Evolutionary conservation across 2,329 filamentous ascomycete species (phyloP).

Genomic region (Venturia aucupariae): DNA sequence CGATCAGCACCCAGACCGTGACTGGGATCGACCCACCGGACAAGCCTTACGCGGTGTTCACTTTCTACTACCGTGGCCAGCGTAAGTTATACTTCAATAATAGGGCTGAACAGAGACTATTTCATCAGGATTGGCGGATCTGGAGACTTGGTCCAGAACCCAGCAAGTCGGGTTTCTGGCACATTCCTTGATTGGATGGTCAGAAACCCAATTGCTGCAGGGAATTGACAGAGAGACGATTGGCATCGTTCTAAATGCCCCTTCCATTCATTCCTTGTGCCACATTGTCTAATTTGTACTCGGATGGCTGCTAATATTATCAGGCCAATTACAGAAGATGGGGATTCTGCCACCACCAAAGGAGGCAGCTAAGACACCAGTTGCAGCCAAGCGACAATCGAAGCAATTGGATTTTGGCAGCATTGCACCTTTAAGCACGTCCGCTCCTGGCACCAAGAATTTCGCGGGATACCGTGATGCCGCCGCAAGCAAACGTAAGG

Average conservation of each 20-base stretch:
- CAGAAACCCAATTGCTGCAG: neutral
- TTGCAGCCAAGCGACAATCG: constrained; percentile 66
- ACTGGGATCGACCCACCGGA: constrained; percentile 94
- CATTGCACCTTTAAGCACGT: constrained; percentile 60
- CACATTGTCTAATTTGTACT: neutral
- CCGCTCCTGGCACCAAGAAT: constrained; percentile 74
- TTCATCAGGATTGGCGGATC: neutral
- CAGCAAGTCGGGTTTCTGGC: neutral
- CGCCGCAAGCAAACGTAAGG: constrained; percentile 39
- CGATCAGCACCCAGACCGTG: constrained; percentile 98
- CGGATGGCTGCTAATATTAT: constrained; percentile 16
- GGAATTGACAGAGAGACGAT: neutral
- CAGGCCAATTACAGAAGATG: constrained; percentile 95
- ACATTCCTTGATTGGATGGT: neutral
- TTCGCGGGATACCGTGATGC: constrained; percentile 81
- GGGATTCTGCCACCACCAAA: constrained; percentile 69
- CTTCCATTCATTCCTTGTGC: neutral
- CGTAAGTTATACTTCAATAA: constrained; percentile 49
- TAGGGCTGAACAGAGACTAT: neutral
- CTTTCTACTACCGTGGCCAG: constrained; percentile 94
- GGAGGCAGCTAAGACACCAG: constrained; percentile 48
- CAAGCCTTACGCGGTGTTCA: constrained; percentile 93
- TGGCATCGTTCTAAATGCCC: neutral
- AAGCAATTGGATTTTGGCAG: constrained; percentile 77
- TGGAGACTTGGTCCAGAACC: neutral